Conservation (phyloP, 2,329 filamentous ascomycete genomes). For the Coccinonectria pachysandricola region DNA sequence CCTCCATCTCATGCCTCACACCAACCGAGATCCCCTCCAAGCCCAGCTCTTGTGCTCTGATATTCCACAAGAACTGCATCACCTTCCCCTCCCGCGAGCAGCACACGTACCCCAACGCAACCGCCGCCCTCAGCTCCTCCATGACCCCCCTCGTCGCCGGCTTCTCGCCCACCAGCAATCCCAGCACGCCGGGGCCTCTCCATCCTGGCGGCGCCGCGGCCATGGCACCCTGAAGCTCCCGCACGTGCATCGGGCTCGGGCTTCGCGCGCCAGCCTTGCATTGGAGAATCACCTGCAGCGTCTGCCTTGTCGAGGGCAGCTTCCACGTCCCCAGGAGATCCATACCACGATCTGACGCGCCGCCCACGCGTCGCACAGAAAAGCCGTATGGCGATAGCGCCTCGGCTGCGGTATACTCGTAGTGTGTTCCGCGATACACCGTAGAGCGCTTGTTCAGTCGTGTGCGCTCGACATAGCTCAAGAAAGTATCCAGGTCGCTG, state of each 20-base stretch:
- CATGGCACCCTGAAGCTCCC: conserved; percentile 76
- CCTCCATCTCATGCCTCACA: conserved; percentile 26
- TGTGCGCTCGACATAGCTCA: conserved; percentile 49
- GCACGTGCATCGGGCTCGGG: conserved; percentile 48
- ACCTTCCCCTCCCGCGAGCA: conserved; percentile 48
- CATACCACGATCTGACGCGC: conserved; percentile 58
- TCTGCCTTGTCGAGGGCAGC: conserved; percentile 29
- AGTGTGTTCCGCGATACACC: conserved; percentile 62
- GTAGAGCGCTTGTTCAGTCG: conserved; percentile 45
- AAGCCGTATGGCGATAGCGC: conserved; percentile 53
- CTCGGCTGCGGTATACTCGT: conserved; percentile 59
- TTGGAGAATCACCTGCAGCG: conserved; percentile 46
- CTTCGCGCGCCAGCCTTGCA: conserved; percentile 54
- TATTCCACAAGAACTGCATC: conserved; percentile 65
- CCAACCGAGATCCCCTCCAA: conserved; percentile 49
- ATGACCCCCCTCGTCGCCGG: conserved; percentile 70
- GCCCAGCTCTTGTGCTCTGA: conserved; percentile 48
- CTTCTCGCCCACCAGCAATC: conserved; percentile 57
- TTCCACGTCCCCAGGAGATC: conserved; percentile 65
- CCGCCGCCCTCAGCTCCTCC: conserved; percentile 56
- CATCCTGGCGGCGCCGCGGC: conserved; percentile 63
- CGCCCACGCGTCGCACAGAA: conserved; percentile 53
- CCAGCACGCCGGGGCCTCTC: conserved; percentile 55
- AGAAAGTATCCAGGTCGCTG: conserved; percentile 53
- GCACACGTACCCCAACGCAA: conserved; percentile 61